Percentiles rank a stretch among this genome's conserved stretches.
These are phyloP conservation scores for Crotalaria pallida DNA, from an alignment of 306 rosid genomes.

Conservation along the genomic window DNA sequence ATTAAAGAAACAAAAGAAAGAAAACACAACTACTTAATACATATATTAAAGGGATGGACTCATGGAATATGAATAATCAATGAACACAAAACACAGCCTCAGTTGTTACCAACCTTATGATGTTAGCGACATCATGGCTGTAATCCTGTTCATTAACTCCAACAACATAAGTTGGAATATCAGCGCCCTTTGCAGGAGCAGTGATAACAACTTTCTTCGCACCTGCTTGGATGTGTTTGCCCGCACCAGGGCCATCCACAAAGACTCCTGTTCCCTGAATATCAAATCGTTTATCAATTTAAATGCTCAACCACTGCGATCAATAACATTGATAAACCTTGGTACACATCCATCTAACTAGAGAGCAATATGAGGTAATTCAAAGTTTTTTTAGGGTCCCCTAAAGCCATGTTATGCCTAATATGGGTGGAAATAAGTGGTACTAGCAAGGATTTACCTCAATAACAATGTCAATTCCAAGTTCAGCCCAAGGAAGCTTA, in stretches of 20 bases:
- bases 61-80: not conserved
- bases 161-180: slow-evolving; percentile 88
- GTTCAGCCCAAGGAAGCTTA: slow-evolving; percentile 95
- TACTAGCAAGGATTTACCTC: slow-evolving; percentile 53
- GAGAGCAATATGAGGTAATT: not conserved
- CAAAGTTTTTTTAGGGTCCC: not conserved
- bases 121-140: slow-evolving; percentile 57
- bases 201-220: slow-evolving; percentile 98
- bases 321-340: not conserved
- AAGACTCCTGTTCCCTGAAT: slow-evolving; percentile 97
- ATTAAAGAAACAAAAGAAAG: slow-evolving; percentile 1
- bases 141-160: slow-evolving; percentile 92
- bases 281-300: not conserved
- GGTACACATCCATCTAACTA: not conserved
- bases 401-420: not conserved
- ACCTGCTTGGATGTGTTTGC: slow-evolving; percentile 98
- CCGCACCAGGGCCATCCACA: slow-evolving; percentile 99
- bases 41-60: not conserved
- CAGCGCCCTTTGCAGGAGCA: slow-evolving; percentile 99
- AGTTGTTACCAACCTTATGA: slow-evolving; percentile 50
- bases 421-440: not conserved
- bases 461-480: slow-evolving; percentile 95
- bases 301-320: not conserved
- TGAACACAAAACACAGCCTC: not conserved
- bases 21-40: not conserved